Conservation (phyloP, 1,139 yeast species). For the Yamadazyma sp. region DNA sequence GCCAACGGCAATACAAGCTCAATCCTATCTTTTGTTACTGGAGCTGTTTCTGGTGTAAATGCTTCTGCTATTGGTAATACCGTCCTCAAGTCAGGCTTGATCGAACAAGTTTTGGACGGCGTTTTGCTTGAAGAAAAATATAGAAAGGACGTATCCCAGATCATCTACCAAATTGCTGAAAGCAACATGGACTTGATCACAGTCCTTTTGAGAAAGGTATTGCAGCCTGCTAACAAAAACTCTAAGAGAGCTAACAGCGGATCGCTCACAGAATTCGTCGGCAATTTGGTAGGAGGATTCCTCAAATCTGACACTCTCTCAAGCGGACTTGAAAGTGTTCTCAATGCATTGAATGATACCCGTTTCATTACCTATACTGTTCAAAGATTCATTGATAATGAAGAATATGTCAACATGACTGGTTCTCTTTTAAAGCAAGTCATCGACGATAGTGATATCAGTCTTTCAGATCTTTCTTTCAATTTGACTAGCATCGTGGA, state of each 20-base stretch:
- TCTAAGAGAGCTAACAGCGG: conserved; percentile 24
- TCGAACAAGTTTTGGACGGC: conserved; percentile 35
- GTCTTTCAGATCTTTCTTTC: conserved; percentile 13
- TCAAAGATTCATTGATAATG: conserved; percentile 36
- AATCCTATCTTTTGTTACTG: conserved; percentile 10
- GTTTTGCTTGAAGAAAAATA: conserved; percentile 35
- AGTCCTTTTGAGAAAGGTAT: conserved; percentile 25
- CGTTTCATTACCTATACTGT: conserved; percentile 41
- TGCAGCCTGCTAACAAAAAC: conserved; percentile 18
- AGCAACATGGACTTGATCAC: conserved; percentile 30
- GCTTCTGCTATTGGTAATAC: conserved; percentile 23
- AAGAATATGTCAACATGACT: conserved; percentile 40
- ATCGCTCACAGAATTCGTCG: conserved; percentile 27
- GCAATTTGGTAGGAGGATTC: conserved; percentile 30
- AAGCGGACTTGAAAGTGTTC: conserved; percentile 25
- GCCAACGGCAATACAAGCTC: conserved; percentile 4
- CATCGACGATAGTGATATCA: conserved; percentile 25
- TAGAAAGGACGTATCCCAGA: conserved; percentile 38
- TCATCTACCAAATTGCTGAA: conserved; percentile 32
- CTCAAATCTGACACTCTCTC: conserved; percentile 31
- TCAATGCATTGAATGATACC: conserved; percentile 44
- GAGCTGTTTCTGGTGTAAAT: conserved; percentile 21
- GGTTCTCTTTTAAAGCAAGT: conserved; percentile 29
- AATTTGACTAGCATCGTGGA: conserved; percentile 30
- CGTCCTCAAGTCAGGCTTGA: conserved; percentile 35